Evolutionary conservation across 2,329 filamentous ascomycete genomes (phyloP).

Genomic region (Coniella lustricola): DNA sequence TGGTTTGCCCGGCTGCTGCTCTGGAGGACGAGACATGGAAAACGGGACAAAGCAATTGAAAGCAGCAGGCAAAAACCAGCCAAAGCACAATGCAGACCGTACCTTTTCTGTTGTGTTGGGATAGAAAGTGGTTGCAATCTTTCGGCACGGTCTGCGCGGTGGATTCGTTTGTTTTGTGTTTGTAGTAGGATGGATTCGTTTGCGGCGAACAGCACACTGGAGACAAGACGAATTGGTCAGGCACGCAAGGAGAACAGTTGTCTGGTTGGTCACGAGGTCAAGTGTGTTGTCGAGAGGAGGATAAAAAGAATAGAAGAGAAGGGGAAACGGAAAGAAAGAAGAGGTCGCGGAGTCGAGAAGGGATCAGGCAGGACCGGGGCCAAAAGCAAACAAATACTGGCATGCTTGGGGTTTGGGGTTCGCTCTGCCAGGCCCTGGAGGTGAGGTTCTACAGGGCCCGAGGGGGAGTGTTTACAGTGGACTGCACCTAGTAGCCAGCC

Average conservation of each 20-base stretch:
- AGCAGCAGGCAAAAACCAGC: too few relatives aligned
- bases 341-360: neutral
- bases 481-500: too few relatives aligned
- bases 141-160: conserved; percentile 9
- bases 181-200: neutral
- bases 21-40: too few relatives aligned
- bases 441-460: too few relatives aligned
- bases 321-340: conserved; percentile 1
- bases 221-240: conserved; percentile 11
- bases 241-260: conserved; percentile 3
- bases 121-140: neutral
- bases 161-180: too few relatives aligned
- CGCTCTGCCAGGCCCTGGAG: too few relatives aligned
- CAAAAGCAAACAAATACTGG: conserved; percentile 15
- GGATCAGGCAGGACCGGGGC: conserved; percentile 7
- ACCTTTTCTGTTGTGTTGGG: too few relatives aligned
- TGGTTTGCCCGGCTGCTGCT: too few relatives aligned
- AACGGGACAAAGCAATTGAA: too few relatives aligned
- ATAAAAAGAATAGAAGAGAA: neutral
- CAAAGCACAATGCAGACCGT: too few relatives aligned
- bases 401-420: too few relatives aligned
- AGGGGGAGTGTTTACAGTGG: too few relatives aligned
- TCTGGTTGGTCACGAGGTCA: conserved; percentile 9
- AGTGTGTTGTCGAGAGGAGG: conserved; percentile 13
- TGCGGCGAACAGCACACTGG: conserved; percentile 16